Conservation (phyloP, 805 yeast genomes). For the Ogataea nonfermentans region DNA sequence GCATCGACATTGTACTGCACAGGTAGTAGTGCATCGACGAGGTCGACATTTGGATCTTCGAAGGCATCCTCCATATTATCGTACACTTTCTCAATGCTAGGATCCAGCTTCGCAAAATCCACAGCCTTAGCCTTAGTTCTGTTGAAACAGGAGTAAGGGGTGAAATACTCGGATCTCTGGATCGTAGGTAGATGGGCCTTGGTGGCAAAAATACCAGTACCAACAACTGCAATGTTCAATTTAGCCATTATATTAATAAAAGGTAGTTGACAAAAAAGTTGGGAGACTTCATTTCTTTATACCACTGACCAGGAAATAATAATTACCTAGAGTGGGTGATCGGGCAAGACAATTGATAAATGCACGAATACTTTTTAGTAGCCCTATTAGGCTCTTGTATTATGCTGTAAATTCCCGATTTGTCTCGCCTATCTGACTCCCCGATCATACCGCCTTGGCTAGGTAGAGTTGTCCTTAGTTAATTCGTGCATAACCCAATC, state of each 20-base stretch:
- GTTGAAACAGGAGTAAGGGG: slow-evolving; percentile 72
- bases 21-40: slow-evolving; percentile 86
- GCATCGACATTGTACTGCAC: slow-evolving; percentile 73
- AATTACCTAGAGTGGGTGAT: background rate
- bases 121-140: slow-evolving; percentile 84
- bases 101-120: slow-evolving; percentile 65
- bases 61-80: slow-evolving; percentile 64
- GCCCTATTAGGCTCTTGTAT: background rate
- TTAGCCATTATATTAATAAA: slow-evolving; percentile 10
- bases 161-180: slow-evolving; percentile 48
- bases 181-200: slow-evolving; percentile 79
- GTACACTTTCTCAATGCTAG: slow-evolving; percentile 51
- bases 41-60: slow-evolving; percentile 63
- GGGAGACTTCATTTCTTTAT: no score
- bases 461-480: no score
- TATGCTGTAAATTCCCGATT: no score
- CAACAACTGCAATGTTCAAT: slow-evolving; percentile 63
- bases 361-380: background rate
- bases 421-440: no score
- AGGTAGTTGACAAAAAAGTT: background rate
- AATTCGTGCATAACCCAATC: background rate
- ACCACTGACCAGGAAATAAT: no score
- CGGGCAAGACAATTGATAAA: background rate
- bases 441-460: no score
- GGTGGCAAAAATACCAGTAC: slow-evolving; percentile 87